Evolutionary conservation across 768 basidiomycete genomes (phyloP), one percentile per base, ranked within the genome.

Genomic region (Russula foetens): DNA sequence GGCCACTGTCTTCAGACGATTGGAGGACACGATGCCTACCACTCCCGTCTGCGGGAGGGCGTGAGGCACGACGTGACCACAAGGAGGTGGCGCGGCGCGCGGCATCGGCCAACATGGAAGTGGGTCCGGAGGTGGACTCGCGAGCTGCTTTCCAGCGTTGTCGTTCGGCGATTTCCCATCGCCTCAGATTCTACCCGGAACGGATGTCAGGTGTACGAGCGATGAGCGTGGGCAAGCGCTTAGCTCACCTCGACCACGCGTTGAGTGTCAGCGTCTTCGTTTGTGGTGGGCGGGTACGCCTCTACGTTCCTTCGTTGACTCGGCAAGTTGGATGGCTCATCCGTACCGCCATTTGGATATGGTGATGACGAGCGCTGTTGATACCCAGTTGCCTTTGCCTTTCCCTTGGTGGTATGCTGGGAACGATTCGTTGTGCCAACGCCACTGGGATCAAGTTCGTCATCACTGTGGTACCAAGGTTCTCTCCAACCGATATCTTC

Each of bases 81-180:
- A 90, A 74, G 24, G 79, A 72, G 65, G 79, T 81, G 14, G 87
- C 84, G 29, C 81, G 79, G 53, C 79, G 79, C 35, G 83, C 79
- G 59, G 88, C 78, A 59, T 80, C 79, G 23, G 75, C 72, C 41
- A 89, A 70, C n/a, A 87, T 66, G 3, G 86, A 83, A 5, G 78
- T 67, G 21, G 66, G 47, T 11, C 69, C 45, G 26, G 65, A 38
- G 21, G 72, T 14, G 2, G 85, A 84, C 58, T 84, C 85, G 57
- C 90, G 80, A 3, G 81, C 84, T 38, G 81, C 78, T 72, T 85
- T 91, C 74, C 90, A 81, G 60, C 88, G 80, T 66, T 84, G 84
- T 21, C 86, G 80, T 68, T 92, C 90, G 43, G 83, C 83, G 48
- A 83, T 74, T 66, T 92, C 90, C 91, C 90, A 92, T 45, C 80